Base-by-base conservation (phyloP, 139 green algal genomes). In the Chlorella sp. region DNA sequence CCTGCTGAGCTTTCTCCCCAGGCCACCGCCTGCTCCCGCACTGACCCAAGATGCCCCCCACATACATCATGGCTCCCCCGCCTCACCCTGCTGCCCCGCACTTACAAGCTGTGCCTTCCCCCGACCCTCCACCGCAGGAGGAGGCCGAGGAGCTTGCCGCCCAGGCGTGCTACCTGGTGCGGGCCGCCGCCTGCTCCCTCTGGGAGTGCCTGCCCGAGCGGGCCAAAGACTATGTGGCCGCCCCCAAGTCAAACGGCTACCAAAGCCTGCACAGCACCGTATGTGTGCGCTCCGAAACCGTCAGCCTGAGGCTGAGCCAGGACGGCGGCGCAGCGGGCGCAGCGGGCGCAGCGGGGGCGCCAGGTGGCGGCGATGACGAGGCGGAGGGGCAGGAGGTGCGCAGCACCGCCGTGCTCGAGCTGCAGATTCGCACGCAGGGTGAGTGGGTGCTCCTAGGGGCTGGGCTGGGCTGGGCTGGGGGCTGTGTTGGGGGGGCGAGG, bases 161-260 rank as follows among this genome's bases (percentile, higher is more conserved):
- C 21, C 53, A 42, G 75, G 91, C 88, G 12, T 99, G 97, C 92
- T 99, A 99, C 88, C 64, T 95, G 1, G 95, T 97, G 86, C 90
- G 93, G 66, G 90, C 95, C 16, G 89, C 97, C 3, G 96, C 94
- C 2, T 64, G 89, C 32, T 32, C 69, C 24, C 90, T 98, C 85
- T 99, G 97, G 96, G 36, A 81, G 16, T 75, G 91, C 24, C 75
- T 97, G n/a, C 60, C 92, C 5, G 93, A 87, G 22, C 93, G 97
- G 57, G 89, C 24, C 81, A 99, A 99, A 91, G 97, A 99, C 91
- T 99, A 93, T 68, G 78, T 93, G 22, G 37, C 91, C 87, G 95
- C 94, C 5, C 97, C 97, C 14, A 99, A 99, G 87, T 15, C 80
- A 26, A 99, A 99, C 89, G 96, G 96, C 68, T 99, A 99, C 93